phyloP scores from a whole-genome alignment of 805 yeast species.

The Cyberlindnera maclurae region DNA sequence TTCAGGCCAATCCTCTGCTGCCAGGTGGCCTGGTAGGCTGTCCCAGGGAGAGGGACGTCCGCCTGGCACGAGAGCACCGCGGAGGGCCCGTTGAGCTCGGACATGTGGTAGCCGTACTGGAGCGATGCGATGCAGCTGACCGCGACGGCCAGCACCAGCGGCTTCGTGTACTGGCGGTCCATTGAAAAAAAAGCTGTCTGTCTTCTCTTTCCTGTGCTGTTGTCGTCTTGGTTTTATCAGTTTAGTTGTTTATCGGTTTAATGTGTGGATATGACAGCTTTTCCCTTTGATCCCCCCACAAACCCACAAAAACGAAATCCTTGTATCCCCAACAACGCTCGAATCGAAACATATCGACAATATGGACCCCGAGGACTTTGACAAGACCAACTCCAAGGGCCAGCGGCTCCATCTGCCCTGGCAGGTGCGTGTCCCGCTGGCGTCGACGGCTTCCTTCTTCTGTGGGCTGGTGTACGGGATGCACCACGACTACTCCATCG shows the following conservation, averaged over 20 bases:
- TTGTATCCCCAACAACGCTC: no score
- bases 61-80: conserved; percentile 53
- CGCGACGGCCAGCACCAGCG: conserved; percentile 37
- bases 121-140: conserved; percentile 72
- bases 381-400: neutral
- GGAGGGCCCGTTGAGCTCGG: conserved; percentile 90
- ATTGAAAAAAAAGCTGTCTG: no score
- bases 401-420: conserved; percentile 7
- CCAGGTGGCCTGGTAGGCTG: conserved; percentile 17
- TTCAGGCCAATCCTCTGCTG: conserved; percentile 34
- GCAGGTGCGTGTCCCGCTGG: conserved; percentile 1
- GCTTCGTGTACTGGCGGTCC: conserved; percentile 13
- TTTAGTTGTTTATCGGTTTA: no score
- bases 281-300: no score
- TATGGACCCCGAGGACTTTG: neutral
- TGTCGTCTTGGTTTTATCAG: neutral
- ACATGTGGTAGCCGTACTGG: conserved; percentile 92
- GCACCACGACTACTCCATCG: conserved; percentile 45
- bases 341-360: no score
- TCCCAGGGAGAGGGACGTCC: conserved; percentile 19
- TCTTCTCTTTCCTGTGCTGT: neutral
- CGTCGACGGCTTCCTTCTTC: conserved; percentile 4
- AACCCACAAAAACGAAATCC: no score
- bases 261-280: no score
- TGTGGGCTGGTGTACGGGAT: conserved; percentile 40